These are phyloP conservation scores for Pythium dissotocum DNA, from an alignment of 352 stramenopile species.

Conservation along the genomic window DNA sequence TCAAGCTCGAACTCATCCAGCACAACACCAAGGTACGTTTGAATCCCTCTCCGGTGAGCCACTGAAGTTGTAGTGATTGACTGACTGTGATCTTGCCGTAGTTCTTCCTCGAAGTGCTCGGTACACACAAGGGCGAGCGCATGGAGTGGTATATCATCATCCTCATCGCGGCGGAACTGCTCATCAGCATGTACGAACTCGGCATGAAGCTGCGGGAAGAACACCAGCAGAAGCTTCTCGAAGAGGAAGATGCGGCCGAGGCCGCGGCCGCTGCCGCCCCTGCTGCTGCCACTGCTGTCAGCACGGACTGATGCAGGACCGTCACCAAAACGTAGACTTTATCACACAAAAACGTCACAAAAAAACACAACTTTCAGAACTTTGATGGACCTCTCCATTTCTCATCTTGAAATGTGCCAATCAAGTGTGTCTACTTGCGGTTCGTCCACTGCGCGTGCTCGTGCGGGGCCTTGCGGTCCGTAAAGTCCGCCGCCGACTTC, in stretches of 20 bases:
- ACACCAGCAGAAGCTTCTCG: conserved; percentile 13
- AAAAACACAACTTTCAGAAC: neutral
- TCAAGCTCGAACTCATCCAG: conserved; percentile 97
- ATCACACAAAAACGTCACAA: neutral
- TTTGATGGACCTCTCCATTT: conserved; percentile 10
- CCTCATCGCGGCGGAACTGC: conserved; percentile 94
- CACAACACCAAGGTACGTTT: conserved; percentile 94
- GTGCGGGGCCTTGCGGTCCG: conserved; percentile 80
- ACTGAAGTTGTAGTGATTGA: neutral
- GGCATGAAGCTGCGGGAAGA: conserved; percentile 70
- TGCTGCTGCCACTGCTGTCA: neutral
- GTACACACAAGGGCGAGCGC: conserved; percentile 92
- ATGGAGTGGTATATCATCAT: conserved; percentile 99
- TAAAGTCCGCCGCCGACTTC: conserved; percentile 71
- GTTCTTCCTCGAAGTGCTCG: conserved; percentile 98
- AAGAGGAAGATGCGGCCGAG: conserved; percentile 13
- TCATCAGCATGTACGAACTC: conserved; percentile 87
- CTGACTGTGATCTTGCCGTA: conserved; percentile 26
- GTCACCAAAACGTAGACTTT: neutral
- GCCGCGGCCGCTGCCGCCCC: neutral
- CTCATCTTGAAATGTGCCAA: neutral
- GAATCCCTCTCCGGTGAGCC: too few species aligned
- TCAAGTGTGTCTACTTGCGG: conserved; percentile 37
- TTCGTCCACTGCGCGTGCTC: conserved; percentile 80
- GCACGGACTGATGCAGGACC: neutral